Conservation (phyloP, 2,329 filamentous ascomycete species). For the Neofusicoccum umdonicola region DNA sequence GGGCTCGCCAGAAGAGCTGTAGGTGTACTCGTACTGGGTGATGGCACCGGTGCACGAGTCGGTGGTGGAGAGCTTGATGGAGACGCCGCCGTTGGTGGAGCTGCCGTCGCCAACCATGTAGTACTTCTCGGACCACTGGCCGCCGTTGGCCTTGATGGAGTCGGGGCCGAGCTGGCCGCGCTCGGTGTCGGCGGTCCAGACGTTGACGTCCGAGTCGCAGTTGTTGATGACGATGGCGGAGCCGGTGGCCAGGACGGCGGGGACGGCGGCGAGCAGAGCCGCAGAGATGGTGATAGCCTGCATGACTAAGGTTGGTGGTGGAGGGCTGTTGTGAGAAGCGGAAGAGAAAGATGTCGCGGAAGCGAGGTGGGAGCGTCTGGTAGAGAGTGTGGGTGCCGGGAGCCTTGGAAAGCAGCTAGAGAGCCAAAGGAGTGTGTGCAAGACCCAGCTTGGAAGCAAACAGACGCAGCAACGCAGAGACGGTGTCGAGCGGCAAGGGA, state of each 20-base stretch:
- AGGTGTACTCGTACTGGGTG: conserved; percentile 40
- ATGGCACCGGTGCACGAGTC: conserved; percentile 29
- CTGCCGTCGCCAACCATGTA: conserved; percentile 34
- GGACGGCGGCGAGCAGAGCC: conserved; percentile 31
- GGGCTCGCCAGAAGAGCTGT: conserved; percentile 31
- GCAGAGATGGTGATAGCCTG: conserved; percentile 33
- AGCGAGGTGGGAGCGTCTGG: neutral
- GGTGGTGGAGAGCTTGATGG: conserved; percentile 40
- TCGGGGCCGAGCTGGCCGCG: conserved; percentile 28
- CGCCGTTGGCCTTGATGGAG: conserved; percentile 27
- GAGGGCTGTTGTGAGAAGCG: neutral
- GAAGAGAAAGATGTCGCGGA: neutral
- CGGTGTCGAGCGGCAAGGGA: conserved; percentile 24
- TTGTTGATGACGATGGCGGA: conserved; percentile 37
- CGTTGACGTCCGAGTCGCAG: conserved; percentile 36
- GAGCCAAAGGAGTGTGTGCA: conserved; percentile 37
- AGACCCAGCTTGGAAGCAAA: conserved; percentile 37
- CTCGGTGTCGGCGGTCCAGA: conserved; percentile 36
- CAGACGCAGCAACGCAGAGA: conserved; percentile 13
- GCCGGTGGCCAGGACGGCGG: conserved; percentile 21
- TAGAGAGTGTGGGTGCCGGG: conserved; percentile 36
- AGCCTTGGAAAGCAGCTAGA: conserved; percentile 43
- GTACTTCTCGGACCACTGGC: conserved; percentile 22
- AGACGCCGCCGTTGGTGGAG: conserved; percentile 29
- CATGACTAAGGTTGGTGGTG: conserved; percentile 23